phyloP scores from a whole-genome alignment of 192 early-diverging fungal genomes.

The Lobosporangium transversale region DNA sequence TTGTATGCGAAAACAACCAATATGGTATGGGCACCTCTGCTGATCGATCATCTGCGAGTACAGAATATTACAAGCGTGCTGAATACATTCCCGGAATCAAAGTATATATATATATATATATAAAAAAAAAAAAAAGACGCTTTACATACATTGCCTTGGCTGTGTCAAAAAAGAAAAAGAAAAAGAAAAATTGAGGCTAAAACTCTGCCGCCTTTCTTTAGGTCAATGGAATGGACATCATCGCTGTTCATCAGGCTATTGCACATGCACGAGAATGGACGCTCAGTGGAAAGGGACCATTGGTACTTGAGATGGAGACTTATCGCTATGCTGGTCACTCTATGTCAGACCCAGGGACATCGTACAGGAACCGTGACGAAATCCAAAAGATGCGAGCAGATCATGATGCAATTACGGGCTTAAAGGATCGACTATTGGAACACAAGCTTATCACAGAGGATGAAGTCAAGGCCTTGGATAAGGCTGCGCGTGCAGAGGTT shows the following conservation, averaged over 20 bases:
- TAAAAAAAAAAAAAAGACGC: no score
- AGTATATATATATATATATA: no score
- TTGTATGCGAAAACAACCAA: conserved; percentile 98
- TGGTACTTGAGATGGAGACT: conserved; percentile 95
- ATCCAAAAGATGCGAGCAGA: conserved; percentile 97
- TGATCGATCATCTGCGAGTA: conserved; percentile 85
- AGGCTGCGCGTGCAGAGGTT: conserved; percentile 86
- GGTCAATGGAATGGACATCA: conserved; percentile 93
- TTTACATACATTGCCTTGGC: no score
- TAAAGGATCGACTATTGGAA: conserved; percentile 87
- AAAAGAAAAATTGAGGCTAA: no score
- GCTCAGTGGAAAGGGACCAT: conserved; percentile 83
- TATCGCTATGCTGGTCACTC: conserved; percentile 99
- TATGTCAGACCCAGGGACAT: conserved; percentile 99
- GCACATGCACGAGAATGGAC: conserved; percentile 88
- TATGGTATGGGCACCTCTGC: conserved; percentile 98
- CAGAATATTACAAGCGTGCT: conserved; percentile 92
- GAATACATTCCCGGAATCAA: conserved; percentile 96
- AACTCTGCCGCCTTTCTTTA: no score
- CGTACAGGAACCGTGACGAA: conserved; percentile 99
- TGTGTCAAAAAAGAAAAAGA: no score
- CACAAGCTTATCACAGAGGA: conserved; percentile 77
- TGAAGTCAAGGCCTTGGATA: conserved; percentile 95
- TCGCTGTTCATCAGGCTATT: conserved; percentile 91
- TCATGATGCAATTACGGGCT: conserved; percentile 92